Percentiles rank a stretch among this genome's conserved stretches.
Conservation (phyloP, 768 basidiomycete genomes). For the Boletus vinaceobasis region DNA sequence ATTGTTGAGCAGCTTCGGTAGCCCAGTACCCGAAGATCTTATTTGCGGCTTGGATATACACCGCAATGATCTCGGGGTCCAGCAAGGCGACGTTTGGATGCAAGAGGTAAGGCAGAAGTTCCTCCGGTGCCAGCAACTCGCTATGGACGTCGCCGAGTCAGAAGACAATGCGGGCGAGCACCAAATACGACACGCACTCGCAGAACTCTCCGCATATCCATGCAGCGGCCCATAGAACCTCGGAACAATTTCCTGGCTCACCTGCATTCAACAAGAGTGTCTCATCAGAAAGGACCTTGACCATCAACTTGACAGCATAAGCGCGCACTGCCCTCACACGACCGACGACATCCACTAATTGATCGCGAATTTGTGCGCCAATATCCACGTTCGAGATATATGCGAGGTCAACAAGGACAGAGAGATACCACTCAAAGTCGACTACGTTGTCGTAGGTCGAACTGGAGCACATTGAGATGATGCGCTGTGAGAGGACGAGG, state of each 20-base stretch:
- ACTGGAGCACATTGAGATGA: constrained; percentile 83
- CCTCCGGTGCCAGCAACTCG: constrained; percentile 75
- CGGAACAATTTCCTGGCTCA: constrained; percentile 73
- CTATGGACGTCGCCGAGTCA: constrained; percentile 37
- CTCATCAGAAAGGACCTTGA: constrained; percentile 76
- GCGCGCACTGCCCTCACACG: constrained; percentile 72
- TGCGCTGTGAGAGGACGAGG: constrained; percentile 71
- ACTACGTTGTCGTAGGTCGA: constrained; percentile 82
- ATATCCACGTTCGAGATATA: constrained; percentile 82
- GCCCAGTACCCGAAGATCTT: constrained; percentile 90
- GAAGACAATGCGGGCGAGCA: not conserved
- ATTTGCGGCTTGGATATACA: constrained; percentile 77
- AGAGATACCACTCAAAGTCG: constrained; percentile 98
- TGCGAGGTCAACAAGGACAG: constrained; percentile 87
- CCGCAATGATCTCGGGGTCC: constrained; percentile 61
- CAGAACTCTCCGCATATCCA: constrained; percentile 97
- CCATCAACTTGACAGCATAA: constrained; percentile 83
- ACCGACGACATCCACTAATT: constrained; percentile 82
- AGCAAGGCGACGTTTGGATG: constrained; percentile 56
- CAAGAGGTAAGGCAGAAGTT: constrained; percentile 66
- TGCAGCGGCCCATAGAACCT: constrained; percentile 90
- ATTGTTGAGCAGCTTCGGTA: constrained; percentile 67
- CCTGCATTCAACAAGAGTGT: constrained; percentile 62
- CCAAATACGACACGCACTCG: constrained; percentile 50
- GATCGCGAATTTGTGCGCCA: constrained; percentile 73